A percentile compares a stretch with the other conserved stretches of the same genome.
phyloP scores from a whole-genome alignment of 805 yeast genomes.

The Starmerella floris region DNA sequence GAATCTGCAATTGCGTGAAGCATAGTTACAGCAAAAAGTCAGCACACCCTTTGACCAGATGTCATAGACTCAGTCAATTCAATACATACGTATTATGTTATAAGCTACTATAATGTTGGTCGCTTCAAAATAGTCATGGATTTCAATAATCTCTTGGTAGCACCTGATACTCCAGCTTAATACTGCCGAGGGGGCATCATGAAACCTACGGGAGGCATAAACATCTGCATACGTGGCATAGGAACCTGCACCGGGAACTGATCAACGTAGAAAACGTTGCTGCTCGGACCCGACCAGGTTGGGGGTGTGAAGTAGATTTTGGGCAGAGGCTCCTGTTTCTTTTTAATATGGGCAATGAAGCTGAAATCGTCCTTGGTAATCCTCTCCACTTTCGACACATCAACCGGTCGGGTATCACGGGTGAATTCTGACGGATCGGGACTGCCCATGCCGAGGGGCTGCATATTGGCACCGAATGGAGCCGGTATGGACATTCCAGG shows the following conservation, averaged over 20 bases:
- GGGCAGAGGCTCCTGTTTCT: slow-evolving; percentile 27
- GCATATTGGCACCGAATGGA: not conserved
- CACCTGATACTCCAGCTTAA: no score
- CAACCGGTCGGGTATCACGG: not conserved
- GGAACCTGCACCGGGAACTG: slow-evolving; percentile 9
- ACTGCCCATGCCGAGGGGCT: not conserved
- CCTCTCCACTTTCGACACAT: not conserved
- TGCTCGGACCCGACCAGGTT: slow-evolving; percentile 12
- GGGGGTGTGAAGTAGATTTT: slow-evolving; percentile 18
- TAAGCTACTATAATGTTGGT: no score
- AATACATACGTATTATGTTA: no score
- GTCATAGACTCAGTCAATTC: no score
- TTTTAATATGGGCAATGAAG: slow-evolving; percentile 22
- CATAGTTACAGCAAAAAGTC: no score
- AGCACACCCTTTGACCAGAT: no score
- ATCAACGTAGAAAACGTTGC: slow-evolving; percentile 12
- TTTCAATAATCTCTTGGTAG: no score
- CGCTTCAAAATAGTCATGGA: no score
- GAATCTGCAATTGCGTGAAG: not conserved
- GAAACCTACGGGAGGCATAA: slow-evolving; percentile 8
- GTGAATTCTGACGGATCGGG: not conserved
- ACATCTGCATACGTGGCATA: slow-evolving; percentile 7
- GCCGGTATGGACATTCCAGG: slow-evolving; percentile 15
- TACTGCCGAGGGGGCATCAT: slow-evolving; percentile 4
- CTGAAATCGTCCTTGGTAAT: not conserved